Percentiles rank a stretch among this genome's conserved stretches.
These are phyloP conservation scores for Verticillium isaacii DNA, from an alignment of 2,329 filamentous ascomycete genomes.

Conservation along the genomic window DNA sequence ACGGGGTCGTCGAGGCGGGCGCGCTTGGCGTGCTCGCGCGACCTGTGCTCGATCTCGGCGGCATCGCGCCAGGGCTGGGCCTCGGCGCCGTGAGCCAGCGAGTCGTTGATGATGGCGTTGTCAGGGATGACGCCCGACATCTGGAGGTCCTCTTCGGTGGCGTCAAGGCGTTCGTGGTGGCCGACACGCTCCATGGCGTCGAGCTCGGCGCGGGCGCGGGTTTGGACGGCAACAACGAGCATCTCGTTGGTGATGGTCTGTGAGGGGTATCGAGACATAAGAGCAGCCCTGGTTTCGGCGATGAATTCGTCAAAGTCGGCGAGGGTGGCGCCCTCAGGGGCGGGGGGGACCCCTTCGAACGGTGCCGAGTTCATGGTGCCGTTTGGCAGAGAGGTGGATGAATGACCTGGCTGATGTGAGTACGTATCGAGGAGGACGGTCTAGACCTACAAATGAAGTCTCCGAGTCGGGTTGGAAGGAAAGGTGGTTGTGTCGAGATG, in stretches of 20 bases:
- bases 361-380: neutral
- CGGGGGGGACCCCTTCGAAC: neutral
- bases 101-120: constrained; percentile 3
- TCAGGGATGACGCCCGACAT: constrained; percentile 1
- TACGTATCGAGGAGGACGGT: neutral
- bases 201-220: neutral
- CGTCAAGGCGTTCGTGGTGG: neutral
- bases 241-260: neutral
- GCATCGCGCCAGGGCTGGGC: neutral
- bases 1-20: neutral
- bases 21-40: neutral
- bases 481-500: too few relatives aligned
- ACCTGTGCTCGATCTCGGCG: neutral
- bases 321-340: neutral
- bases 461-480: too few relatives aligned
- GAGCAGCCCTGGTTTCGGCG: neutral
- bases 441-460: too few relatives aligned
- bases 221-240: neutral
- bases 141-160: constrained; percentile 1
- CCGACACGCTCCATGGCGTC: neutral
- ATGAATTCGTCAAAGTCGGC: neutral
- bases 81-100: constrained; percentile 1
- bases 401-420: neutral
- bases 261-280: neutral
- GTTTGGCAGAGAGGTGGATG: neutral